A percentile compares a stretch with the other conserved stretches of the same genome.
Evolutionary conservation across 192 early-diverging fungal genomes (phyloP).

Genomic region (Linnemannia elongata): DNA sequence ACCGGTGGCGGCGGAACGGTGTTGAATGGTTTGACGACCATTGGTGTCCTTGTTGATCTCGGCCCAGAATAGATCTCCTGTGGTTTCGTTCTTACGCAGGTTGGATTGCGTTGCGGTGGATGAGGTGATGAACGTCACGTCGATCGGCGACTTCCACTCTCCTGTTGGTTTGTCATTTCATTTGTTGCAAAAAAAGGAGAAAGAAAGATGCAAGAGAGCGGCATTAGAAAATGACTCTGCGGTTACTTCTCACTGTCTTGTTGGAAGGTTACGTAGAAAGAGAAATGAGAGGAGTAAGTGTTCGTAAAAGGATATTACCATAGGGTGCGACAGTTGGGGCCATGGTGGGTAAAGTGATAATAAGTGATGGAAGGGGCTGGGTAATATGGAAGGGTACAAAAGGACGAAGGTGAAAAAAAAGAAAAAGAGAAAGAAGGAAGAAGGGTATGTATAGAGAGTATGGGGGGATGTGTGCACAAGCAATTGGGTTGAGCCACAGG

Average conservation of each 20-base stretch:
- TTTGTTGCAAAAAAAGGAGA: background rate
- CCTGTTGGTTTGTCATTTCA: conserved; percentile 18
- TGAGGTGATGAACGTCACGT: conserved; percentile 50
- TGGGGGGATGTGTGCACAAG: too few relatives aligned
- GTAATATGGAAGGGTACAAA: background rate
- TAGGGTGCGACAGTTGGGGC: conserved; percentile 37
- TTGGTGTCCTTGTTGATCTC: conserved; percentile 44
- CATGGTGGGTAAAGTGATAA: conserved; percentile 7
- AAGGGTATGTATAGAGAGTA: too few relatives aligned
- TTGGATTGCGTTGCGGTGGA: conserved; percentile 32
- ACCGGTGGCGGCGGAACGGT: conserved; percentile 18
- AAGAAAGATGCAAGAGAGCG: background rate
- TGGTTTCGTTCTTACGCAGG: conserved; percentile 48
- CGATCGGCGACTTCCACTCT: conserved; percentile 56
- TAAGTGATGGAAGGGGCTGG: background rate
- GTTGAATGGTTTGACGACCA: conserved; percentile 49
- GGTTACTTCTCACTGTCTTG: background rate
- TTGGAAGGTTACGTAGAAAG: background rate
- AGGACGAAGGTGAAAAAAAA: background rate
- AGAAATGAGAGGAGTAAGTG: background rate
- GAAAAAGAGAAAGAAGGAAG: background rate
- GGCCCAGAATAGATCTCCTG: conserved; percentile 40
- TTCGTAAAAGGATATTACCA: background rate
- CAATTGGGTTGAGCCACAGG: background rate
- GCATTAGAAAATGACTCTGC: background rate